Evolutionary conservation across 140 eudicot species (phyloP).

Genomic region (Bidens hawaiensis): DNA sequence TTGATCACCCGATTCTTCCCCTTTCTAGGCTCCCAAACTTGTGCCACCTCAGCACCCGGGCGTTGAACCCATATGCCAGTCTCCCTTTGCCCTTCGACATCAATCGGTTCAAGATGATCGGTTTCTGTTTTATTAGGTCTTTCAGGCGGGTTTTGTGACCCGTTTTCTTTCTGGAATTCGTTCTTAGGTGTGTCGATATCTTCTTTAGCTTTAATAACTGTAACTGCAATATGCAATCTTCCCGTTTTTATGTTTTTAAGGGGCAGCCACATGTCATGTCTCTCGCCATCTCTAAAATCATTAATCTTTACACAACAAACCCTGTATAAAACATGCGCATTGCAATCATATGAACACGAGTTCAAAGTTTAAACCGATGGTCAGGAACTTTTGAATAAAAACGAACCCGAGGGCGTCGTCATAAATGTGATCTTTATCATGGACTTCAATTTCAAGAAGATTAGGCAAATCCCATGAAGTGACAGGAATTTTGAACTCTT

Average conservation of each 20-base stretch:
- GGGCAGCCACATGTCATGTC: constrained; percentile 85
- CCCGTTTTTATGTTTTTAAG: constrained; percentile 73
- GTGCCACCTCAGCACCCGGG: constrained; percentile 74
- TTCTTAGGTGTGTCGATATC: constrained; percentile 12
- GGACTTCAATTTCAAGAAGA: constrained; percentile 58
- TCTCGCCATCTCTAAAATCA: constrained; percentile 65
- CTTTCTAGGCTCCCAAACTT: constrained; percentile 82
- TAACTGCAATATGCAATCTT: constrained; percentile 76
- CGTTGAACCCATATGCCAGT: constrained; percentile 87
- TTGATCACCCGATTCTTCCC: constrained; percentile 42
- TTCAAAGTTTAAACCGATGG: not conserved
- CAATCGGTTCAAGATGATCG: constrained; percentile 62
- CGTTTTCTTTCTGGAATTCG: constrained; percentile 22
- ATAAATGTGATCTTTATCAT: constrained; percentile 68
- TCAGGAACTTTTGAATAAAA: not conserved
- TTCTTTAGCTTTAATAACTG: constrained; percentile 40
- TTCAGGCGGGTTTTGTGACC: constrained; percentile 12
- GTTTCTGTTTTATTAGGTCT: constrained; percentile 20
- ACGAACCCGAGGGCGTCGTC: constrained; percentile 78
- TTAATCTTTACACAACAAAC: constrained; percentile 54
- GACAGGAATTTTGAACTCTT: constrained; percentile 82
- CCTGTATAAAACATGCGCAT: constrained; percentile 36
- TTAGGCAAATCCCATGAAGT: constrained; percentile 66
- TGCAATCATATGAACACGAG: not conserved
- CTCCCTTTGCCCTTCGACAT: constrained; percentile 57